These are phyloP conservation scores for Triticum timopheevii DNA, from an alignment of 176 grass and related monocot species.

Conservation along the genomic window DNA sequence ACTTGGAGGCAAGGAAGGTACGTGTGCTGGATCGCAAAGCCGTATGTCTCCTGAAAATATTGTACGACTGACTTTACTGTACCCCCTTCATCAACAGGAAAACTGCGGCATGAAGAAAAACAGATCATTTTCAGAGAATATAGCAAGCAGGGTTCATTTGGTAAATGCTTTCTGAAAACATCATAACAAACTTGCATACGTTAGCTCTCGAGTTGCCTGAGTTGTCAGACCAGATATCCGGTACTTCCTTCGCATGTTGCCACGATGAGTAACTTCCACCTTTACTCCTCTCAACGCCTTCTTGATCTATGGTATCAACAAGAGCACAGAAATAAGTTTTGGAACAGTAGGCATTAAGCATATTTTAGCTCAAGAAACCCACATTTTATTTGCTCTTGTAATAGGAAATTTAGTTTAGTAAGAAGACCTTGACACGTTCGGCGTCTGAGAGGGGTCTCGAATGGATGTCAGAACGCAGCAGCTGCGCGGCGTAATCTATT, in stretches of 20 bases:
- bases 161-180: neutral
- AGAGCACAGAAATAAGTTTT: conserved; percentile 12
- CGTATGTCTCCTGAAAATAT: conserved; percentile 96
- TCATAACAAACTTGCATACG: conserved; percentile 39
- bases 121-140: neutral
- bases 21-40: conserved; percentile 81
- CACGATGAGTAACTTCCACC: conserved; percentile 86
- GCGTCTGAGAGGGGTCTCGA: conserved; percentile 65
- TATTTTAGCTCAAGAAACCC: neutral
- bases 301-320: conserved; percentile 36
- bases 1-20: conserved; percentile 88
- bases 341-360: neutral
- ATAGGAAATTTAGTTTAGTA: neutral
- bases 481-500: conserved; percentile 60
- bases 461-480: conserved; percentile 63
- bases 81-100: conserved; percentile 80
- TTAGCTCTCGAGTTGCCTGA: conserved; percentile 84
- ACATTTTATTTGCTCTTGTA: neutral
- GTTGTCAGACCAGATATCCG: conserved; percentile 73
- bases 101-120: conserved; percentile 47
- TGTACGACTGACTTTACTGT: conserved; percentile 87
- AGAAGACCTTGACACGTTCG: conserved; percentile 78
- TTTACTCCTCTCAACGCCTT: conserved; percentile 83
- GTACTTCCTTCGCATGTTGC: conserved; percentile 89
- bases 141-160: neutral